Evolutionary conservation across 2,329 filamentous ascomycete genomes (phyloP).

Genomic region (Aureobasidium uvarum): DNA sequence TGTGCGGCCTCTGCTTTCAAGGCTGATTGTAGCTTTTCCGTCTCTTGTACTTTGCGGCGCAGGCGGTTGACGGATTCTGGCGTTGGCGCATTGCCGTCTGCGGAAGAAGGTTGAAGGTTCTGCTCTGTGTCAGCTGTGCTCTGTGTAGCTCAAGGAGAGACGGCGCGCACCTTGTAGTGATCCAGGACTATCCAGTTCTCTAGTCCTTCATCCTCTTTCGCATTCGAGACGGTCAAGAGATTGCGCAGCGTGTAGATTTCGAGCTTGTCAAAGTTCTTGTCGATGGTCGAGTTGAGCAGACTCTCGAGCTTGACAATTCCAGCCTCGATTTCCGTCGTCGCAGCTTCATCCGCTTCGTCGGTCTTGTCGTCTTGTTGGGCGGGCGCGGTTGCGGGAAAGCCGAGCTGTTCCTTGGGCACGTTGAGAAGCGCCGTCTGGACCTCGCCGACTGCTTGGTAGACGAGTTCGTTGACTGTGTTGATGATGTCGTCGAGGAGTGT

Average conservation of each 20-base stretch:
- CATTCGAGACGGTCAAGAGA: conserved; percentile 51
- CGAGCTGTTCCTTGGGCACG: conserved; percentile 71
- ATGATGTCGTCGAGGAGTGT: conserved; percentile 96
- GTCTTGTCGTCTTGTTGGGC: conserved; percentile 38
- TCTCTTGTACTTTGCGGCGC: conserved; percentile 72
- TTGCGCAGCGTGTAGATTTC: conserved; percentile 85
- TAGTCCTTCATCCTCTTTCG: conserved; percentile 43
- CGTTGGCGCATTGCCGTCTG: conserved; percentile 51
- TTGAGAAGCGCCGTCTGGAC: conserved; percentile 78
- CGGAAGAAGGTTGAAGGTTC: conserved; percentile 33
- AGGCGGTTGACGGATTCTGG: conserved; percentile 69
- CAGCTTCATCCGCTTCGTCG: conserved; percentile 46
- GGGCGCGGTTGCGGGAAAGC: conserved; percentile 56
- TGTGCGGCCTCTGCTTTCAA: conserved; percentile 67
- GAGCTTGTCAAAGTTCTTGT: conserved; percentile 53
- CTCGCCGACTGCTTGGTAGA: conserved; percentile 83
- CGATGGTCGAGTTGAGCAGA: conserved; percentile 50
- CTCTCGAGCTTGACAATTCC: conserved; percentile 58
- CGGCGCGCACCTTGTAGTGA: conserved; percentile 71
- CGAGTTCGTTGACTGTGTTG: conserved; percentile 90
- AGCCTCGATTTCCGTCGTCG: conserved; percentile 74
- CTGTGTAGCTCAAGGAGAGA: background rate
- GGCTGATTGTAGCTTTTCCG: conserved; percentile 68
- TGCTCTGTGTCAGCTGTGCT: conserved; percentile 26
- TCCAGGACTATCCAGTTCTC: conserved; percentile 74